A percentile compares a stretch with the other conserved stretches of the same genome.
phyloP scores from a whole-genome alignment of 768 basidiomycete species.

The Lactifluus subvellereus region DNA sequence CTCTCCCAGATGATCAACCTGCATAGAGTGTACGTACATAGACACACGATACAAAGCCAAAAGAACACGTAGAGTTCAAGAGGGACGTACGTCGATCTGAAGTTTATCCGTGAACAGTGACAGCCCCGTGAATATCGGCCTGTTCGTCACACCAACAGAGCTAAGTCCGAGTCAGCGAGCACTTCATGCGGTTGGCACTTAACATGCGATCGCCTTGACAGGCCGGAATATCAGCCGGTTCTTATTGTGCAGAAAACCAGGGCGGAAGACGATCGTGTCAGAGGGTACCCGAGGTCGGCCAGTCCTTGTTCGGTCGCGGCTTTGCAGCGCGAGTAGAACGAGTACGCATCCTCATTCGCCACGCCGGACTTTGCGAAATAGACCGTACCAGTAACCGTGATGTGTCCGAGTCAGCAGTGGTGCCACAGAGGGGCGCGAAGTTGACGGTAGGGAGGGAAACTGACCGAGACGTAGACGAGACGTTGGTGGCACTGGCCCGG shows the following conservation, averaged over 20 bases:
- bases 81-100: not conserved
- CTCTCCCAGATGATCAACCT: constrained; percentile 50
- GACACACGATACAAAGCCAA: not conserved
- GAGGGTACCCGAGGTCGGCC: constrained; percentile 56
- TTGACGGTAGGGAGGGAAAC: constrained; percentile 20
- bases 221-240: constrained; percentile 38
- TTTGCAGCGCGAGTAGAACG: constrained; percentile 60
- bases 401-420: not conserved
- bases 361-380: constrained; percentile 24
- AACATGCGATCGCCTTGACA: constrained; percentile 42
- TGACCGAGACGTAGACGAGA: constrained; percentile 64
- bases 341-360: constrained; percentile 44
- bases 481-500: constrained; percentile 53
- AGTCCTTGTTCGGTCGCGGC: constrained; percentile 68
- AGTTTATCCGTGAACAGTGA: constrained; percentile 10
- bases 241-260: constrained; percentile 46
- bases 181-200: constrained; percentile 19
- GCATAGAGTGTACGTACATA: not conserved
- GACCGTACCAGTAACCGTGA: constrained; percentile 34
- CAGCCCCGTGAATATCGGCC: constrained; percentile 1
- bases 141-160: not conserved
- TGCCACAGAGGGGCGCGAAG: too few species aligned
- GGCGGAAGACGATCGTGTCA: constrained; percentile 66
- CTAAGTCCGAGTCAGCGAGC: not conserved
- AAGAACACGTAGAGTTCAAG: not conserved